Evolutionary conservation across 164 flowering plant species (phyloP).

Genomic region (Berberis thunbergii): DNA sequence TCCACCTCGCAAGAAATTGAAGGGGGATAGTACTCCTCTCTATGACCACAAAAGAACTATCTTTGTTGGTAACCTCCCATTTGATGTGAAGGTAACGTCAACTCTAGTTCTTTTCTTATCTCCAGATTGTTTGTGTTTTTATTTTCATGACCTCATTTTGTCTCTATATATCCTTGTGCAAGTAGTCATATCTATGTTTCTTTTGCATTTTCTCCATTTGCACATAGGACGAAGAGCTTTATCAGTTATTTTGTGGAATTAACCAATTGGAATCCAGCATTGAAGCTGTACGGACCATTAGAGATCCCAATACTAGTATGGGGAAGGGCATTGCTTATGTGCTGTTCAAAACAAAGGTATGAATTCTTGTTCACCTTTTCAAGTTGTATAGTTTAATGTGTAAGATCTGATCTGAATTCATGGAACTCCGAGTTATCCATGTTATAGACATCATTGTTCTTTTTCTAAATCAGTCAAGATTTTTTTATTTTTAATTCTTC

Average conservation of each 20-base stretch:
- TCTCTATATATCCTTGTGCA: background rate
- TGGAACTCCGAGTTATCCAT: too few species aligned
- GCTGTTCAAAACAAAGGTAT: slow-evolving; percentile 75
- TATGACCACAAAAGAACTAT: slow-evolving; percentile 86
- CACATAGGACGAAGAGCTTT: slow-evolving; percentile 85
- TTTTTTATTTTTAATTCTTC: too few species aligned
- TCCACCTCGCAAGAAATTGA: slow-evolving; percentile 90
- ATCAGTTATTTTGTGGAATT: slow-evolving; percentile 62
- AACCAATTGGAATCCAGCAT: slow-evolving; percentile 46
- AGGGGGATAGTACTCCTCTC: slow-evolving; percentile 52
- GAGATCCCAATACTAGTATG: slow-evolving; percentile 58
- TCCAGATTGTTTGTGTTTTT: background rate
- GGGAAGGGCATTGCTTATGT: slow-evolving; percentile 98
- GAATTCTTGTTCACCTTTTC: slow-evolving; percentile 3
- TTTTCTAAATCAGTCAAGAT: too few species aligned
- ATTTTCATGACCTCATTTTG: too few species aligned
- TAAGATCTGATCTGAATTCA: background rate
- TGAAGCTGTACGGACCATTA: slow-evolving; percentile 80
- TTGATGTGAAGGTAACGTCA: slow-evolving; percentile 75
- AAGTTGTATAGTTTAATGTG: background rate
- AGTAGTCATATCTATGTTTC: background rate
- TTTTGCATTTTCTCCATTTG: background rate
- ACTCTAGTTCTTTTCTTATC: background rate
- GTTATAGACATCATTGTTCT: too few species aligned
- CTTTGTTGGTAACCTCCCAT: slow-evolving; percentile 93